Evolutionary conservation across 1,284 basidiomycete species (phyloP).

Genomic region (Cutaneotrichosporon sp.): DNA sequence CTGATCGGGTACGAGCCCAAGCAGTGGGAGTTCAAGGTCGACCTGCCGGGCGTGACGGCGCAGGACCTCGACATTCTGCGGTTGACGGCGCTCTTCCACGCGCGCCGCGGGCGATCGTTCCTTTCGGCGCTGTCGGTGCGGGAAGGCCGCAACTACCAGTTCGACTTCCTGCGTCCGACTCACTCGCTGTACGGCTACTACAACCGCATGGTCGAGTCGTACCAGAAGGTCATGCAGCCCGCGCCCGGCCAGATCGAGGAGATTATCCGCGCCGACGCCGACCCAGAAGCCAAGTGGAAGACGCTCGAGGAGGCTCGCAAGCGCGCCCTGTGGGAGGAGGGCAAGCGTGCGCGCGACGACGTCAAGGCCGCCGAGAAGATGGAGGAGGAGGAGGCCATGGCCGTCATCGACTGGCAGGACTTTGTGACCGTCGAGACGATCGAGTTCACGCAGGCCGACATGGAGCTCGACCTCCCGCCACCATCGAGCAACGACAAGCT

Average conservation of each 20-base stretch:
- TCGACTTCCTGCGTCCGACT: constrained; percentile 93
- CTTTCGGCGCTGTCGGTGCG: constrained; percentile 78
- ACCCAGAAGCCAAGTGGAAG: constrained; percentile 66
- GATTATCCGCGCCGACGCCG: constrained; percentile 63
- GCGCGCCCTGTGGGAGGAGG: constrained; percentile 85
- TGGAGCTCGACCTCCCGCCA: constrained; percentile 85
- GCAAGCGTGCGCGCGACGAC: constrained; percentile 79
- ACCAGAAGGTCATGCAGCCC: constrained; percentile 86
- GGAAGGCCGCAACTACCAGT: constrained; percentile 95
- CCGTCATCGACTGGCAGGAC: constrained; percentile 99
- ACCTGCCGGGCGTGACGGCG: constrained; percentile 83
- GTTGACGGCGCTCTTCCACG: constrained; percentile 93
- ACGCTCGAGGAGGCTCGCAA: constrained; percentile 73
- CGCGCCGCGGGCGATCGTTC: constrained; percentile 85
- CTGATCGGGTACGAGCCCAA: constrained; percentile 69
- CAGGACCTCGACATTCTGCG: constrained; percentile 91
- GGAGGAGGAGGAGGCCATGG: constrained; percentile 67
- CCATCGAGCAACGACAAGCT: constrained; percentile 94
- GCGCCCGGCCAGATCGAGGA: constrained; percentile 70
- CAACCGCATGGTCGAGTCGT: constrained; percentile 95
- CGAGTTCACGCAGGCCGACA: constrained; percentile 92
- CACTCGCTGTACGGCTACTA: constrained; percentile 97
- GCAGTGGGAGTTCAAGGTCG: constrained; percentile 78
- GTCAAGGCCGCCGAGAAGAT: constrained; percentile 86
- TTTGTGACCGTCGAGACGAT: constrained; percentile 99